Percentiles rank a stretch among this genome's conserved stretches.
Conservation (phyloP, 73 alveolate species). For the Tetrahymena elliotti region DNA sequence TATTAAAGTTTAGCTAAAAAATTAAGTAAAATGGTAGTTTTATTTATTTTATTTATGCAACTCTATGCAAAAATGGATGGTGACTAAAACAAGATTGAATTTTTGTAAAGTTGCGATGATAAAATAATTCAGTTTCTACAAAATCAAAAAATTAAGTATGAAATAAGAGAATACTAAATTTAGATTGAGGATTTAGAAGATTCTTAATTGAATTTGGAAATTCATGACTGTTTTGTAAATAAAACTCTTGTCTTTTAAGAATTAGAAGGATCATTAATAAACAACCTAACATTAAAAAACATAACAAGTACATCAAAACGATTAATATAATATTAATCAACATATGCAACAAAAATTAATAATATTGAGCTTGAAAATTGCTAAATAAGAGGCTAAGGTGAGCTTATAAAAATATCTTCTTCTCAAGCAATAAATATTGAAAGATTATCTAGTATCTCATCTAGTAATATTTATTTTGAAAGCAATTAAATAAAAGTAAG, state of each 20-base stretch:
- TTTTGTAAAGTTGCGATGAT: background rate
- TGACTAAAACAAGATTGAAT: too few species aligned
- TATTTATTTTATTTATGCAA: too few species aligned
- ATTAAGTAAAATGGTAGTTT: too few species aligned
- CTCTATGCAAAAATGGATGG: background rate
- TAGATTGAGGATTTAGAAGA: background rate
- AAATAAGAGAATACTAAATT: background rate
- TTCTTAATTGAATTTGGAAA: background rate
- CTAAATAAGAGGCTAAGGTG: background rate
- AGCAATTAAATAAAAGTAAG: background rate
- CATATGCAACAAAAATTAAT: background rate
- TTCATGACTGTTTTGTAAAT: background rate
- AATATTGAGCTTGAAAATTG: background rate
- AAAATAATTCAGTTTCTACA: background rate
- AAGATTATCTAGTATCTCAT: background rate
- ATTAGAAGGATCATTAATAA: too few species aligned
- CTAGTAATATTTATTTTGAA: background rate
- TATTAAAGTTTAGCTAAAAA: too few species aligned
- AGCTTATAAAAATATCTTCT: background rate
- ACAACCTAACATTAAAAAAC: background rate
- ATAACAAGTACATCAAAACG: background rate
- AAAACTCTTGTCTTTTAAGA: background rate
- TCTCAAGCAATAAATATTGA: background rate
- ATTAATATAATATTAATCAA: background rate
- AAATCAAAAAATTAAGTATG: background rate